Base-by-base conservation (phyloP, 352 stramenopile species). In the Pythium volutum region DNA sequence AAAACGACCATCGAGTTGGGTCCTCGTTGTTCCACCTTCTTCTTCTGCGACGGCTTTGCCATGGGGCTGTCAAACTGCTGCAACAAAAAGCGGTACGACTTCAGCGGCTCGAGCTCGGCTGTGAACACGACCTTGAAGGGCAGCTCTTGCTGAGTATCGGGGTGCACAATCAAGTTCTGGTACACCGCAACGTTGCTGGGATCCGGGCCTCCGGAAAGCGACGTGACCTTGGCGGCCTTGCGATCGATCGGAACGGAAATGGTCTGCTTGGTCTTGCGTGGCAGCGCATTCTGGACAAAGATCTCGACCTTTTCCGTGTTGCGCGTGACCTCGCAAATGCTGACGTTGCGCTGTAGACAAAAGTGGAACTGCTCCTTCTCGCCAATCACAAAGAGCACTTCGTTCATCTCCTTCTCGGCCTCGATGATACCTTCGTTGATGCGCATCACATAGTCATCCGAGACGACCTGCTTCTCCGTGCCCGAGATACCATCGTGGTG, bases 401-500 rank as follows among this genome's bases (percentile, higher is more conserved):
- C 70, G 39, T 91, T 90, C 62, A 93, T 49, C 43, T 82, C 74
- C 64, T 86, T 86, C 51, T 84, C 62, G 0, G 79, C 79, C 11
- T 84, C 63, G 5, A 87, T 63, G 47, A 93, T 74, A 16, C 92
- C 94, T 55, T 89, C 81, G 33, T 94, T 84, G 33, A 99, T 78
- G 38, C 89, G 80, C 49, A 98, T 88, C 2, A 87, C 76, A 61
- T 99, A 99, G 74, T 99, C 97, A 65, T 98, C 82, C 0, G 95
- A 84, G 2, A 99, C 96, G 38, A 83, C 83, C 69, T 99, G 96
- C 67, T 98, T 98, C 52, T 97, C 88, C 10, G 95, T 99, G 50
- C 97, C 97, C 3, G 91, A 95, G 7, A 99, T 81, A 31, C 81
- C 95, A 62, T 99, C 97, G 66, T 99, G 97, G 72, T 99, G 97